phyloP scores from a whole-genome alignment of 2,329 filamentous ascomycete genomes.

The Dryadomyces quercivorus region DNA sequence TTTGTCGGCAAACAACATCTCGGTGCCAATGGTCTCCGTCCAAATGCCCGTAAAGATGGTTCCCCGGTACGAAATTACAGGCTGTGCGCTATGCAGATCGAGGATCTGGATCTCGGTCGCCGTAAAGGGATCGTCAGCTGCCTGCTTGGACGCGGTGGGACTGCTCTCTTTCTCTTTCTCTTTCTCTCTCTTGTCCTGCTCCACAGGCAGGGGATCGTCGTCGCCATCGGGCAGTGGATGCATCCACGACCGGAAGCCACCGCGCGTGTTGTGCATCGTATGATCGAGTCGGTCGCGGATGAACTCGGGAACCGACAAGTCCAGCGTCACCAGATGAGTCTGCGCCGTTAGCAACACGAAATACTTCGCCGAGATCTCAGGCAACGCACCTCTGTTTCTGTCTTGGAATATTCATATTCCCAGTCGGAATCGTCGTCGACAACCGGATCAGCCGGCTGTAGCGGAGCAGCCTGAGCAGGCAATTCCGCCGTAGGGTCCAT shows the following conservation, averaged over 20 bases:
- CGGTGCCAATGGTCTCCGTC: constrained; percentile 74
- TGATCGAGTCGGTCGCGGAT: constrained; percentile 29
- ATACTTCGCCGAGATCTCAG: neutral
- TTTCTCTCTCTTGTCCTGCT: neutral
- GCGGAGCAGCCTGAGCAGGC: no score
- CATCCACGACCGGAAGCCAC: constrained; percentile 31
- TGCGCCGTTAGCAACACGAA: constrained; percentile 17
- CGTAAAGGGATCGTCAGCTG: constrained; percentile 14
- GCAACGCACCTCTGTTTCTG: constrained; percentile 44
- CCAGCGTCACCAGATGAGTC: constrained; percentile 53
- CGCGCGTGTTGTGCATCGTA: constrained; percentile 24
- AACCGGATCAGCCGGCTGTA: neutral
- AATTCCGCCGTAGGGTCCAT: no score
- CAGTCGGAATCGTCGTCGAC: constrained; percentile 35
- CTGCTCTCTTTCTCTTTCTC: constrained; percentile 7
- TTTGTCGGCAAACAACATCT: constrained; percentile 54
- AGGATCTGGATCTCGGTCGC: constrained; percentile 59
- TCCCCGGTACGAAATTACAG: constrained; percentile 68
- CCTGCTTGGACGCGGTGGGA: neutral
- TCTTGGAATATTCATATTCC: constrained; percentile 56
- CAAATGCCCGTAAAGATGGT: constrained; percentile 70
- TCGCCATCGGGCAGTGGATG: constrained; percentile 15
- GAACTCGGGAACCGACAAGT: constrained; percentile 49
- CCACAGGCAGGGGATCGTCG: constrained; percentile 5
- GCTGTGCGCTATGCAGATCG: constrained; percentile 66